A percentile compares a stretch with the other conserved stretches of the same genome.
phyloP scores from a whole-genome alignment of 2,329 filamentous ascomycete species.

The Pestalotiopsis sp. region DNA sequence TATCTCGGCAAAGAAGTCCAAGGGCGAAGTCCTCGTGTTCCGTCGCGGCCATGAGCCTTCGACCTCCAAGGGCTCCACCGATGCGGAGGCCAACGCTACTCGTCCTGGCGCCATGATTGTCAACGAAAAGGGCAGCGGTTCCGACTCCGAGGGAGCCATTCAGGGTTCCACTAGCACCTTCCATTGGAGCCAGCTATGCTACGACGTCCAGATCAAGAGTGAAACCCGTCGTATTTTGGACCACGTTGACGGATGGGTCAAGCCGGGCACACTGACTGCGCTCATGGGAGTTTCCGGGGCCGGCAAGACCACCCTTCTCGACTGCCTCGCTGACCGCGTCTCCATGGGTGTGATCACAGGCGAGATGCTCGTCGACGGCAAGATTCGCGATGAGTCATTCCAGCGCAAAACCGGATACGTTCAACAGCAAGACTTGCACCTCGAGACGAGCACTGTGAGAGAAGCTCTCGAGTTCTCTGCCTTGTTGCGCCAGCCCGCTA shows the following conservation, averaged over 20 bases:
- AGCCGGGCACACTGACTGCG: conserved; percentile 86
- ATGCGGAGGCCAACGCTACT: neutral
- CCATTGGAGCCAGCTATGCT: conserved; percentile 85
- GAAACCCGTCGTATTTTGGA: conserved; percentile 78
- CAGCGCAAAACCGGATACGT: conserved; percentile 92
- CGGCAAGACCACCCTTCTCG: conserved; percentile 90
- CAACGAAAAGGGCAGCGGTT: neutral
- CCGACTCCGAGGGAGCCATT: neutral
- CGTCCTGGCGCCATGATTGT: neutral
- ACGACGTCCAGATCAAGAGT: conserved; percentile 75
- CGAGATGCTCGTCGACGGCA: conserved; percentile 72
- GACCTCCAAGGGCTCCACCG: neutral
- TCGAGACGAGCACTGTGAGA: conserved; percentile 35
- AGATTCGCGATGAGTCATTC: conserved; percentile 76
- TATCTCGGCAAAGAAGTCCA: conserved; percentile 69
- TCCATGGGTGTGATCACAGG: conserved; percentile 89
- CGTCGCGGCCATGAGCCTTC: conserved; percentile 65
- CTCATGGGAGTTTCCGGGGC: conserved; percentile 85
- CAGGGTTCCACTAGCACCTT: conserved; percentile 54
- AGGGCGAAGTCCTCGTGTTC: conserved; percentile 78
- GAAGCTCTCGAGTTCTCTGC: conserved; percentile 53
- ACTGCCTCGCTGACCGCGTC: conserved; percentile 82
- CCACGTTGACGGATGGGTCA: conserved; percentile 90
- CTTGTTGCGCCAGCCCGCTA: conserved; percentile 63
- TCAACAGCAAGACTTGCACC: conserved; percentile 89